A percentile compares a stretch with the other conserved stretches of the same genome.
Evolutionary conservation across 139 green algal species (phyloP).

Genomic region (Chlorella sp.): DNA sequence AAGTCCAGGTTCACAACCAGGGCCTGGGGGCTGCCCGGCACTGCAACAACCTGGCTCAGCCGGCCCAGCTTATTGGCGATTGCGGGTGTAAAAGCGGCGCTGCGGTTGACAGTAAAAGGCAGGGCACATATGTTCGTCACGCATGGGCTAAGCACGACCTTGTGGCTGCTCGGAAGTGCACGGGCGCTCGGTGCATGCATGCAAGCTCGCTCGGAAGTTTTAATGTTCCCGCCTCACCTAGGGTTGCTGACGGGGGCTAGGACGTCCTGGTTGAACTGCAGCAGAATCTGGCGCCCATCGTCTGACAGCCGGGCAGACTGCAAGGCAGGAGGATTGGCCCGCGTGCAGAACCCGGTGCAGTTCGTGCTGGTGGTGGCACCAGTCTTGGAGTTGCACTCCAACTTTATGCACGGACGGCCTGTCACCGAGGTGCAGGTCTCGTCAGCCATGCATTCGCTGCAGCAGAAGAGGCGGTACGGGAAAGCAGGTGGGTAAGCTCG

Average conservation of each 20-base stretch:
- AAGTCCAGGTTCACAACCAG: background rate
- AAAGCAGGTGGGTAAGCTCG: background rate
- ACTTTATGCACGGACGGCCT: background rate
- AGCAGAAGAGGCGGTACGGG: background rate
- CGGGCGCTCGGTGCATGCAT: too few relatives aligned
- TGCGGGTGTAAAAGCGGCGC: background rate
- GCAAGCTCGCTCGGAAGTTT: too few relatives aligned
- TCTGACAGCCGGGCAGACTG: background rate
- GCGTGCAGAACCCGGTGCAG: background rate
- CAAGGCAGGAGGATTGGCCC: background rate
- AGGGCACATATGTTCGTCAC: background rate
- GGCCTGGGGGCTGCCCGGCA: background rate
- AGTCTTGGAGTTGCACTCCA: background rate
- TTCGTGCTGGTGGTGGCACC: background rate
- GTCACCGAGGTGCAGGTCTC: background rate
- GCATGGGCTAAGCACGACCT: too few relatives aligned
- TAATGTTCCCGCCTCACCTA: background rate
- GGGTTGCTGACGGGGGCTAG: background rate
- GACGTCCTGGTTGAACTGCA: slow-evolving; percentile 1
- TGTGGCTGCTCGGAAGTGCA: too few relatives aligned
- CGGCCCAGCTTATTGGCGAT: background rate
- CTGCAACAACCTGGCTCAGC: background rate
- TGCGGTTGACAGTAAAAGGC: background rate
- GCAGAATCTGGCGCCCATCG: background rate
- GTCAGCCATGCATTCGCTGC: background rate